Evolutionary conservation across 2,329 filamentous ascomycete species (phyloP), one percentile per base, ranked within the genome.

Genomic region (Aspergillus sp.): DNA sequence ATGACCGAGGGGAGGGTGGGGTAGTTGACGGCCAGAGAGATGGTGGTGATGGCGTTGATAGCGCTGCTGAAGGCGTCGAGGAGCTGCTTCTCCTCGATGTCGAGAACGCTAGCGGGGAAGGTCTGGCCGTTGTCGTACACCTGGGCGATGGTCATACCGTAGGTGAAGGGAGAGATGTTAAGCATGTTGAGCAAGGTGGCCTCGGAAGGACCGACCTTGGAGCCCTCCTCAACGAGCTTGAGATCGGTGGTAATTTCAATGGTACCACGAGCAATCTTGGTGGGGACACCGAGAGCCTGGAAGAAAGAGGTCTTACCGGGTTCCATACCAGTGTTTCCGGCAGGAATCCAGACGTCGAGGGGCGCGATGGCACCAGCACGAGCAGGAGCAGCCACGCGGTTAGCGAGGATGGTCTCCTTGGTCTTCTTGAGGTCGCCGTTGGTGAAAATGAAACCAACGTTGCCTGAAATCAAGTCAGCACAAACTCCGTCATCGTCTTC

Each of bases 241-340:
- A 99, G 87, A 80, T 99, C 95, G 76, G 89, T 86, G 69, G 93
- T 97, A 80, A 99, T 99, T 92, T 99, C 95, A 85, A 99, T 99
- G 85, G 95, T 99, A 96, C 95, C 96, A 96, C 95, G 95, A 81
- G 95, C 95, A 85, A 99, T 99, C 93, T 99, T 99, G 89, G 95
- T 99, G 80, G 95, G 95, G 81, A 99, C 93, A 92, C 94, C 94
- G 84, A 99, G 95, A 77, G 95, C 95, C 90, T 99, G 95, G 93
- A 99, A 99, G 93, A 99, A 99, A 80, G 95, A 98, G 79, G 95
- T 99, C 91, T 99, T 99, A 83, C 96, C 96, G 80, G 95, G 96
- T 84, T 99, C 95, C 95, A 99, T 99, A 85, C 95, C 95, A 77
- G 95, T 99, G 91, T 99, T 99, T 84, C 95, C 95, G 74, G 93